A percentile compares a stretch with the other conserved stretches of the same genome.
Conservation (phyloP, 169 alveolate genomes). For the Ichthyophthirius multifiliis region DNA sequence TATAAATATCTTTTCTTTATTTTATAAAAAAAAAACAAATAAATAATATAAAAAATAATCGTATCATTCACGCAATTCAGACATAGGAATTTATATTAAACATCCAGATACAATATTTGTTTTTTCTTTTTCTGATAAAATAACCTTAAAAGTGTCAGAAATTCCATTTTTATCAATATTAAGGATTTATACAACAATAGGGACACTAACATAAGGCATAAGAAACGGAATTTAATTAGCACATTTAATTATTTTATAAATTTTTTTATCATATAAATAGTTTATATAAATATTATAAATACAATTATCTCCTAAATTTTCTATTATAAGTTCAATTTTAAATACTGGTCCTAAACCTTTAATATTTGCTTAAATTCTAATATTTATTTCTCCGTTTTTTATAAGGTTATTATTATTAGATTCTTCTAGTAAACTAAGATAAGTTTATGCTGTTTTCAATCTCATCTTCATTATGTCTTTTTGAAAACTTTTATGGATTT, state of each 20-base stretch:
- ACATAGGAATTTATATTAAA: not conserved
- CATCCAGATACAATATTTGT: conserved; percentile 27
- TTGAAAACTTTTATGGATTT: conserved; percentile 67
- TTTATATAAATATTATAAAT: conserved; percentile 29
- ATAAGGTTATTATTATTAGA: conserved; percentile 38
- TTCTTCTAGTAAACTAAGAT: conserved; percentile 45
- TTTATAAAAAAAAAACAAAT: no score
- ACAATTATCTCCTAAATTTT: conserved; percentile 48
- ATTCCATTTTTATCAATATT: conserved; percentile 60
- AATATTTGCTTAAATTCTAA: conserved; percentile 41
- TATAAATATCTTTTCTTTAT: no score
- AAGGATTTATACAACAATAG: conserved; percentile 38
- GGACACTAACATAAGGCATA: conserved; percentile 42
- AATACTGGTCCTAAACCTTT: conserved; percentile 77
- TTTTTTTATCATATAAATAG: conserved; percentile 31
- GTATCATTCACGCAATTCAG: not conserved
- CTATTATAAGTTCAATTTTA: conserved; percentile 44
- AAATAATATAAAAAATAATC: no score
- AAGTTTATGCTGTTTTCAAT: conserved; percentile 61
- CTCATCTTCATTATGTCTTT: conserved; percentile 70
- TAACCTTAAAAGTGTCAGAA: conserved; percentile 51
- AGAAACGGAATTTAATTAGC: conserved; percentile 38
- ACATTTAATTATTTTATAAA: conserved; percentile 30
- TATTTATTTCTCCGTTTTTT: conserved; percentile 42
- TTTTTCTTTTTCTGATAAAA: conserved; percentile 38